Conservation (phyloP, 169 alveolate genomes). For the Eimeria praecox region DNA sequence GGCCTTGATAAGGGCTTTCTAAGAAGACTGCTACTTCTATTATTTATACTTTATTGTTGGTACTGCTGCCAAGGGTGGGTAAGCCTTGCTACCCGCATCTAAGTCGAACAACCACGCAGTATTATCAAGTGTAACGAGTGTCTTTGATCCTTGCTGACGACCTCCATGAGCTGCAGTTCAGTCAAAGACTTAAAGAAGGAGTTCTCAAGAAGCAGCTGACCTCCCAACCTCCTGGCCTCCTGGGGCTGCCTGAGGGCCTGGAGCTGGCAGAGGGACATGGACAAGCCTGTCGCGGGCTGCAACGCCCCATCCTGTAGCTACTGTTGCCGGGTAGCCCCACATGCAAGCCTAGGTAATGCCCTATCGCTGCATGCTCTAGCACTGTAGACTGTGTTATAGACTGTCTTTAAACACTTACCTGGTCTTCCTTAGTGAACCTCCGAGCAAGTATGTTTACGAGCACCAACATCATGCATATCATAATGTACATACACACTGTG, state of each 20-base stretch:
- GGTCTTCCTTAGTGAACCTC: background rate
- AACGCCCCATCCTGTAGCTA: background rate
- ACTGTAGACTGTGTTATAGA: background rate
- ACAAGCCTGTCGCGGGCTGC: background rate
- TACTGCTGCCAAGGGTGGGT: no score
- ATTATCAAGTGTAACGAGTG: background rate
- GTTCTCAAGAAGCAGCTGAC: background rate
- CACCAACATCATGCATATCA: background rate
- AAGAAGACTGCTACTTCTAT: no score
- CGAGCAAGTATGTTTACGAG: background rate
- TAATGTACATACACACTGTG: no score
- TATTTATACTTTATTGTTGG: no score
- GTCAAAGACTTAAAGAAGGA: background rate
- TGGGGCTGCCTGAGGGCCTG: background rate
- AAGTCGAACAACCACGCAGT: no score
- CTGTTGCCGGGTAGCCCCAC: background rate
- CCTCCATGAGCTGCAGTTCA: background rate
- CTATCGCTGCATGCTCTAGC: background rate
- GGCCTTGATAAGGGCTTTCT: no score
- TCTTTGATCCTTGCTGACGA: background rate
- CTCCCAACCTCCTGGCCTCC: background rate
- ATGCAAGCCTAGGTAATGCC: background rate
- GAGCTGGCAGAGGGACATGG: background rate
- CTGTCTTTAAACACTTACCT: background rate
- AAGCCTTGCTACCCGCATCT: no score